Base-by-base conservation (phyloP, 1,139 yeast species). In the Kurtzmaniella natalensis region DNA sequence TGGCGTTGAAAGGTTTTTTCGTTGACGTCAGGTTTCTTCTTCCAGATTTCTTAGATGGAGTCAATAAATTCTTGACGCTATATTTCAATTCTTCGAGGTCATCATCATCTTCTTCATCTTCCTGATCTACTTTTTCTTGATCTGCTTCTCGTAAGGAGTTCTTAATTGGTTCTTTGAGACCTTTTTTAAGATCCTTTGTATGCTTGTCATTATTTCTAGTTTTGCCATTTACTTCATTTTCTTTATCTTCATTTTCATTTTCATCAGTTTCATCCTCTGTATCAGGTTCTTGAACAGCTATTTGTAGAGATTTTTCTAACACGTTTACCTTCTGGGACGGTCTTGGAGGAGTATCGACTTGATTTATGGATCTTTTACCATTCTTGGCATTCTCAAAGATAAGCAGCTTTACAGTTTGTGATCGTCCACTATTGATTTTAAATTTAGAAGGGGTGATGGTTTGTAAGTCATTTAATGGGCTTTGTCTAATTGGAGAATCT, bases 371-470 rank as follows among this genome's bases (percentile, higher is more conserved):
- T 33, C 70, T 49, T 40, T 65, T 66, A 37, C 58, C 49, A 33
- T 48, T 55, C 18, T 44, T 41, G 15, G 55, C 52, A 29, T 52
- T 61, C 26, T 50, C 42, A 41, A 48, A 39, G 11, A 45, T 33
- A 4, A 53, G 44, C 30, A 45, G 51, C 28, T 46, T 51, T 28
- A 50, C 45, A 27, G 36, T 35, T 33, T 36, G 44, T 33, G 41
- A 43, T 25, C 45, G 31, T 16, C 13, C 57, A 32, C 53, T 52
- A 14, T 50, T 53, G 11, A 64, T 39, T 31, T 44, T 54, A 37
- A 68, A 69, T 39, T 59, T 62, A 3, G 72, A 64, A 2, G 75
- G 74, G 2, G 75, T 69, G 18, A 67, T 64, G 2, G 72, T 61
- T 31, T 59, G 69, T 32, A 61, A 39, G 30, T 63, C 69, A 37